Evolutionary conservation across 202 grass and related monocot genomes (phyloP), one percentile per base, ranked within the genome.

Genomic region (Eragrostis tef): DNA sequence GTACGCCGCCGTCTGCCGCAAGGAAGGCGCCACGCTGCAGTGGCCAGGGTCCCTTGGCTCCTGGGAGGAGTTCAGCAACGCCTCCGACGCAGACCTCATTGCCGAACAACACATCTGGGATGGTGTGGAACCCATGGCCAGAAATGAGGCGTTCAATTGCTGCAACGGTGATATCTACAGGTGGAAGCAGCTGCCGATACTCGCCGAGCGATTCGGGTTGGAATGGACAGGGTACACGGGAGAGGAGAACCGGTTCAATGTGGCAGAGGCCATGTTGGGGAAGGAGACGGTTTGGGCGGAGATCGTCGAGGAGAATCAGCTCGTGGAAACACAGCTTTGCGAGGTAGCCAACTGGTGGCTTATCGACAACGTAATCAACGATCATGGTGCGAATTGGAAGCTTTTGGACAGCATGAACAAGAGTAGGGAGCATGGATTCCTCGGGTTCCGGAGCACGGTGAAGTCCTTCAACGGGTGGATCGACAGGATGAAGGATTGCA

Each of bases 381-480:
- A 94, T 11, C 25, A 14, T 3, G 84, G 43, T 44, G 43, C 43
- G 6, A 44, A 44, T 6, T 44, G 43, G 43, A 44, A 88, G 79
- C 72, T 85, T 58, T 75, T 97, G 49, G 91, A 97, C 29, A 88
- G 58, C 80, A 97, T 94, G 94, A 97, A 97, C 75, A 97, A 97
- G 64, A 94, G 94, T 82, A 97, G 94, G 91, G 94, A 97, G 67
- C 94, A 97, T 19, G 94, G 94, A 0, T 97, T 97, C 88, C 83
- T 97, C 2, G 94, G 94, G 31, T 97, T 97, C 77, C 73, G 94
- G 7, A 97, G 94, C 89, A 88, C 94, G 0, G 56, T 74, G 71
- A 74, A 89, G 29, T 31, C 29, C 29, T 31, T 31, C 29, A 31
- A 31, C 29, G 29, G 29, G 29, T 31, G 29, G 29, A 87, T 97